Base-by-base conservation (phyloP, 371 early-diverging fungal species). In the Phascolomyces articulosus region DNA sequence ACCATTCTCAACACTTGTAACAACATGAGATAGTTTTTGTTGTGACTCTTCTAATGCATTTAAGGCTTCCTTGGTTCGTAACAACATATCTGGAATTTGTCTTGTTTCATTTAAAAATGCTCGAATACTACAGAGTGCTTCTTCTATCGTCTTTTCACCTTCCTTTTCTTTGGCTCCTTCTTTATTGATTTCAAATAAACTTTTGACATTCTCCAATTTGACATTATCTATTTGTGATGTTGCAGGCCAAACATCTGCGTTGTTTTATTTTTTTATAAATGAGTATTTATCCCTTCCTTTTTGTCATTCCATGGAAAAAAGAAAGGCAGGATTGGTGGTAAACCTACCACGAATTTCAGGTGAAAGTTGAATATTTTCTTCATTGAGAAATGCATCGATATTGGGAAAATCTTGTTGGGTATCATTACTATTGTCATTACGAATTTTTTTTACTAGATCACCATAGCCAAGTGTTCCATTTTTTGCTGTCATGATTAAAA, bases 341-440 rank as follows among this genome's bases (percentile, higher is more conserved):
- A 34, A 34, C 34, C 9, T 51, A 51, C 51, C 51, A 24, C 51
- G 51, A 24, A 51, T 51, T 20, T 51, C 51, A 1, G 51, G 26
- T 24, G 51, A 51, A 10, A 51, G 51, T 24, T 51, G 51, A 51
- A 51, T 51, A n/a, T 51, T 51, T 51, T 51, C 23, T 51, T 11
- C 11, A 51, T 51, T 51, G 4, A 51, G 20, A 24, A 51, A 51
- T 11, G 10, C 26, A n/a, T 51, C 51, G 11, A 51, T 23, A 51
- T 51, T n/a, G 3, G 51, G 26, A 20, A 51, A 24, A 10, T 3
- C 7, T 18, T n/a, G 4, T 20, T 51, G 24, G 1, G 7, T 24
- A 23, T 51, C 51, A 24, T 20, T 34, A 11, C 11, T 11, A 9
- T 23, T 23, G 7, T 20, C 51, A 28, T 24, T 24, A 4, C 51